Evolutionary conservation across 495 filamentous ascomycete species (phyloP).

Genomic region (Aspergillus mulundensis): DNA sequence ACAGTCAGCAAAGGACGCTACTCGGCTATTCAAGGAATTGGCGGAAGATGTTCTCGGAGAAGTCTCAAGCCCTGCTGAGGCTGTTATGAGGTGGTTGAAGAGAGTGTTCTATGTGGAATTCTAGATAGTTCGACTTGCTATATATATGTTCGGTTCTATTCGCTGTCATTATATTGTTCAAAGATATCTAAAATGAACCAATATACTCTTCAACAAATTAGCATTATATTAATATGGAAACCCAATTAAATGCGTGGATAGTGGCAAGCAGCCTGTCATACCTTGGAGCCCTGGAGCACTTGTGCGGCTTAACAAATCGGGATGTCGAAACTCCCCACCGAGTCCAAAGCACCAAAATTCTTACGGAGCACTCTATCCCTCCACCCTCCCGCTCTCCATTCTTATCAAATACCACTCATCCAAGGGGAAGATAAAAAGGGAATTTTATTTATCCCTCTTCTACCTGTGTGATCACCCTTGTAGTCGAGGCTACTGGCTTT

Average conservation of each 20-base stretch:
- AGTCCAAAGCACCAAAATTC: constrained; percentile 23
- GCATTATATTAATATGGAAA: no score
- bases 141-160: not conserved
- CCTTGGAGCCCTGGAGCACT: not conserved
- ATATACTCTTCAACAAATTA: no score
- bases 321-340: constrained; percentile 15
- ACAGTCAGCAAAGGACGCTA: constrained; percentile 14
- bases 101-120: constrained; percentile 24
- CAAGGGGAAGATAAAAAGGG: constrained; percentile 6
- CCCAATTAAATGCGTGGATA: not conserved
- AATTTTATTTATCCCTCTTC: constrained; percentile 13
- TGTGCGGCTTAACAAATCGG: constrained; percentile 16
- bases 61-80: constrained; percentile 17
- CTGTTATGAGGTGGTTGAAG: constrained; percentile 32
- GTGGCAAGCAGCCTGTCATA: not conserved
- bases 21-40: constrained; percentile 28
- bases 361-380: no score
- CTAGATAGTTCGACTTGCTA: constrained; percentile 4
- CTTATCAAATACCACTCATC: constrained; percentile 17
- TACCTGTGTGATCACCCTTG: constrained; percentile 7
- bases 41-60: constrained; percentile 24
- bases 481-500: constrained; percentile 4
- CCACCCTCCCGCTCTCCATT: constrained; percentile 14
- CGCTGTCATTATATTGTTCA: not conserved
- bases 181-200: not conserved